Percentiles rank a stretch among this genome's conserved stretches.
These are phyloP conservation scores for Tardiomyces digboiensis DNA, from an alignment of 1,139 yeast genomes.

Conservation along the genomic window DNA sequence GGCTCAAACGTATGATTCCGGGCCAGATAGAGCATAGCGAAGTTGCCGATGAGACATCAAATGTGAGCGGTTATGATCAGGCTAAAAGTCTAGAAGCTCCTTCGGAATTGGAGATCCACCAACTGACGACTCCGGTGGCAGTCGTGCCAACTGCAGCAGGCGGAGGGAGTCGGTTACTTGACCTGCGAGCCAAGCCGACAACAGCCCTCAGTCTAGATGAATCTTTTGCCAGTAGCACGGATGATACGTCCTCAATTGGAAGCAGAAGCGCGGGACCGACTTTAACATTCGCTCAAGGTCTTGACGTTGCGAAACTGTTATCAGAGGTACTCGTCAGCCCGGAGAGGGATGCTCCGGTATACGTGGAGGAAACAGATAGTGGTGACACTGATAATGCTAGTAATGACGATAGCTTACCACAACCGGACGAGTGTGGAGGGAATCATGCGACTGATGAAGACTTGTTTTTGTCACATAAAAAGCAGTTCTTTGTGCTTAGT, in stretches of 20 bases:
- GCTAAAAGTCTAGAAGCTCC: no score
- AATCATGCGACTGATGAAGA: neutral
- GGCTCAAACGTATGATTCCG: no score
- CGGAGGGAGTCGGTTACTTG: neutral
- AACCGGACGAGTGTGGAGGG: neutral
- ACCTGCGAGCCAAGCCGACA: slow-evolving; percentile 16
- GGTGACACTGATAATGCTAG: neutral
- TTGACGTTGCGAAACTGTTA: slow-evolving; percentile 16
- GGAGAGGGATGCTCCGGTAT: neutral
- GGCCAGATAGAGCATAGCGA: no score
- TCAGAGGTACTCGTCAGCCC: slow-evolving; percentile 14
- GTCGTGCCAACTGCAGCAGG: no score
- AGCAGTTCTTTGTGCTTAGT: slow-evolving; percentile 78
- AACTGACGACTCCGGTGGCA: no score
- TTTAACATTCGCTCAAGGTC: slow-evolving; percentile 6
- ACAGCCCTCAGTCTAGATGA: slow-evolving; percentile 9
- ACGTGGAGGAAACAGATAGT: neutral
- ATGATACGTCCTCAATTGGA: slow-evolving; percentile 5
- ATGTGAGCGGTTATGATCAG: no score
- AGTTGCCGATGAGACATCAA: no score
- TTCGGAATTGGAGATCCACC: no score
- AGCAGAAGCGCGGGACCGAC: slow-evolving; percentile 7
- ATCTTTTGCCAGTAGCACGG: slow-evolving; percentile 1
- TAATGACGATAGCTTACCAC: neutral
- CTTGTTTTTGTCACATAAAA: slow-evolving; percentile 22